Conservation (phyloP, 192 early-diverging fungal genomes). For the Coemansia sp. region DNA sequence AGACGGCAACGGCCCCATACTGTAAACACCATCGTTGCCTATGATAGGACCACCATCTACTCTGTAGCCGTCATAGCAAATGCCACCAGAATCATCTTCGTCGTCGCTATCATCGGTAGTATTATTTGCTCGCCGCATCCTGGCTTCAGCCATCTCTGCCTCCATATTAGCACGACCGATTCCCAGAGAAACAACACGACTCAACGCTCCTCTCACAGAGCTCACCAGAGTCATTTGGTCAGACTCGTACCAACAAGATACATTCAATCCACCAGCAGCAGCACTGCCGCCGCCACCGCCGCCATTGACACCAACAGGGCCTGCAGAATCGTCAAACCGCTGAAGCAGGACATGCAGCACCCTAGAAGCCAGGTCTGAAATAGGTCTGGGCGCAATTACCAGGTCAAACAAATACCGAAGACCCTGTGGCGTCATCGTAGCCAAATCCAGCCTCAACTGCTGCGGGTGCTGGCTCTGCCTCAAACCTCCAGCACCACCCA, state of each 20-base stretch:
- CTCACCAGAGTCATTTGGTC: constrained; percentile 12
- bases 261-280: neutral
- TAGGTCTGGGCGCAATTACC: constrained; percentile 26
- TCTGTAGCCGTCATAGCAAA: neutral
- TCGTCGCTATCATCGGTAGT: neutral
- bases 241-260: constrained; percentile 32
- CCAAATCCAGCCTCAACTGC: constrained; percentile 10
- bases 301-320: neutral
- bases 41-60: neutral
- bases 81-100: neutral
- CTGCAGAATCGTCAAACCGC: constrained; percentile 31
- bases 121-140: no score
- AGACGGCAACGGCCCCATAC: no score
- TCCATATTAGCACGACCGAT: constrained; percentile 3
- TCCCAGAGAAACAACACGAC: constrained; percentile 19
- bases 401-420: constrained; percentile 35
- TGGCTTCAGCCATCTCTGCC: neutral
- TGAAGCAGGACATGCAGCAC: constrained; percentile 30
- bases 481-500: neutral
- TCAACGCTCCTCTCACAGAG: constrained; percentile 15
- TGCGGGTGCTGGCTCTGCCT: no score
- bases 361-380: constrained; percentile 32
- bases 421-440: constrained; percentile 23
- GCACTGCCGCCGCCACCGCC: neutral
- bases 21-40: no score